phyloP scores from a whole-genome alignment of 129 eudicot species.

The Rutidosis leptorrhynchoides region DNA sequence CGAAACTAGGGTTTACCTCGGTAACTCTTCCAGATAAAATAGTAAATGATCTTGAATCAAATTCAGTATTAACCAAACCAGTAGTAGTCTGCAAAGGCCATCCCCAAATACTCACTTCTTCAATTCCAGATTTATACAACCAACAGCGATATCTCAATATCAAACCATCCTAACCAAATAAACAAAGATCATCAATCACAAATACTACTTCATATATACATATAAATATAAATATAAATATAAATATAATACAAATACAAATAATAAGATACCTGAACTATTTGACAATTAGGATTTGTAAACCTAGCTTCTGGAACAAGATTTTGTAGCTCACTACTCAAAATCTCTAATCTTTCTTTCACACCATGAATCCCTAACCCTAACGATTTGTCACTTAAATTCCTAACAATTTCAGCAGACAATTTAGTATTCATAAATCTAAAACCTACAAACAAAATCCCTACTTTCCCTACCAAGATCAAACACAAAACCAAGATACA shows the following conservation, averaged over 20 bases:
- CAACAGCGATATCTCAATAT: conserved; percentile 54
- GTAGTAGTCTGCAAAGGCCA: conserved; percentile 85
- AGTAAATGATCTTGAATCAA: conserved; percentile 53
- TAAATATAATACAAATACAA: too few species aligned
- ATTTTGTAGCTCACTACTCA: conserved; percentile 41
- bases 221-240: background rate
- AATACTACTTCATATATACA: background rate
- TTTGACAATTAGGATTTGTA: conserved; percentile 45
- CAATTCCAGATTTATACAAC: conserved; percentile 49
- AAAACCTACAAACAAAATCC: conserved; percentile 39
- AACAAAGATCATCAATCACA: conserved; percentile 8
- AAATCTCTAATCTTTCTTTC: conserved; percentile 38
- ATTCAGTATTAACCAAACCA: conserved; percentile 68
- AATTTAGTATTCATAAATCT: conserved; percentile 36
- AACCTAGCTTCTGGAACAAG: conserved; percentile 41
- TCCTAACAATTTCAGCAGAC: conserved; percentile 43
- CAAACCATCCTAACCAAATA: conserved; percentile 61
- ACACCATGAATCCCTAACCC: conserved; percentile 35
- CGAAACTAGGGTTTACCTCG: conserved; percentile 48
- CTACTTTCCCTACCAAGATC: conserved; percentile 35
- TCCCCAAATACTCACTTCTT: conserved; percentile 85
- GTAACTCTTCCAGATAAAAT: conserved; percentile 73
- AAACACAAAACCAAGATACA: conserved; percentile 39
- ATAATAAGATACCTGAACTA: conserved; percentile 63
- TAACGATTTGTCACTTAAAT: conserved; percentile 40